Conservation (phyloP, 306 rosid genomes). For the Psophocarpus tetragonolobus region DNA sequence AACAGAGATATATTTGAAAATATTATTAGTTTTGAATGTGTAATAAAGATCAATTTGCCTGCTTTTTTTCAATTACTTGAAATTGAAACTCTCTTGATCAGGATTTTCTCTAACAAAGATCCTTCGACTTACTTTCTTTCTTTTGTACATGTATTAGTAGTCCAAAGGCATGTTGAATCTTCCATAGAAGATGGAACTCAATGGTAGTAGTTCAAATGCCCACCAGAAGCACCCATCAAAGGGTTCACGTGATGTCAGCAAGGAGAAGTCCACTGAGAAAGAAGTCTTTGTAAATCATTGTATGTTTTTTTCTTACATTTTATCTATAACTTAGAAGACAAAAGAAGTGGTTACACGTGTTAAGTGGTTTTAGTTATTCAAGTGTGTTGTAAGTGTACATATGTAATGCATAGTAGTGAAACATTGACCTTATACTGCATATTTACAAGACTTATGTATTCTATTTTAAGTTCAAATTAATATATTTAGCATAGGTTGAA, state of each 20-base stretch:
- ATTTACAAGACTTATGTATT: neutral
- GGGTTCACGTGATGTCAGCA: slow-evolving; percentile 33
- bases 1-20: neutral
- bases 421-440: neutral
- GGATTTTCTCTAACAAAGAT: neutral
- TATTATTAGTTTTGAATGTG: neutral
- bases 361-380: neutral
- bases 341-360: neutral
- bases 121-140: slow-evolving; percentile 13
- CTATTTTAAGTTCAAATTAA: neutral
- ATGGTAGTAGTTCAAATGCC: slow-evolving; percentile 44
- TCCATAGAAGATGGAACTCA: slow-evolving; percentile 49
- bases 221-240: slow-evolving; percentile 40
- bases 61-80: neutral
- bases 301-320: slow-evolving; percentile 15
- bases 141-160: slow-evolving; percentile 32
- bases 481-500: neutral
- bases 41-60: neutral
- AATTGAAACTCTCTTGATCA: neutral
- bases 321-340: neutral
- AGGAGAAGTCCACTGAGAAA: slow-evolving; percentile 41
- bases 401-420: no score
- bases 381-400: neutral
- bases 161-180: slow-evolving; percentile 47
- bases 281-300: slow-evolving; percentile 57